Base-by-base conservation (phyloP, 225 moss, liverwort and hornwort species). In the Physcomitrellopsis africana region DNA sequence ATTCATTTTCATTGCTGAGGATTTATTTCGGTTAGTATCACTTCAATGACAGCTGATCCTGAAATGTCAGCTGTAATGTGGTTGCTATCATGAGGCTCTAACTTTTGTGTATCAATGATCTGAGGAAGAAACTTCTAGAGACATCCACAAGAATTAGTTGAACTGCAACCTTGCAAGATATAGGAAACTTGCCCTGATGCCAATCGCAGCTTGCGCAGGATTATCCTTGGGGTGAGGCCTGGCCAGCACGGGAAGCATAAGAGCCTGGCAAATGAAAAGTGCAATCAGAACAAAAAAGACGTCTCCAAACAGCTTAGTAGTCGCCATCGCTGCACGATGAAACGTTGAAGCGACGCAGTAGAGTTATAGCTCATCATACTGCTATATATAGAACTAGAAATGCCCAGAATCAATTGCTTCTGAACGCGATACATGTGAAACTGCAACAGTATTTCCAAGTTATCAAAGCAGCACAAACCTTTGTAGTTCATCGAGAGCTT, bases 331-430 rank as follows among this genome's bases (percentile, higher is more conserved):
- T 53, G 53, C n/a, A n/a, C 9, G 56, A 16, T 22, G 22, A 11
- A 23, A 49, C 15, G 48, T 15, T 49, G 48, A 11, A 11, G 3
- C 3, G 22, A 16, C 15, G 23, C 20, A 57, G 9, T 57, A 11
- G 56, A 22, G 23, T 57, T 43, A 45, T 24, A 11, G 68, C 22
- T 10, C 3, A 4, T 5, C 32, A 37, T 32, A 29, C 7, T 19
- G 11, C 49, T 47, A 16, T 56, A 20, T 67, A 58, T 67, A 75
- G 65, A 68, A 45, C 48, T 51, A 19, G 15, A 53, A 18, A 11
- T 20, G 43, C 17, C 45, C 16, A 53, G 22, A 32, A 8, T 0
- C 27, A 1, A 11, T 11, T 37, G 48, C 15, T 57, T 48, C 42
- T 10, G 4, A 18, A 49, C 47, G 61, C 62, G 24, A 32, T 12